Evolutionary conservation across 345 rosid species (phyloP).

Genomic region (Brassica carinata): DNA sequence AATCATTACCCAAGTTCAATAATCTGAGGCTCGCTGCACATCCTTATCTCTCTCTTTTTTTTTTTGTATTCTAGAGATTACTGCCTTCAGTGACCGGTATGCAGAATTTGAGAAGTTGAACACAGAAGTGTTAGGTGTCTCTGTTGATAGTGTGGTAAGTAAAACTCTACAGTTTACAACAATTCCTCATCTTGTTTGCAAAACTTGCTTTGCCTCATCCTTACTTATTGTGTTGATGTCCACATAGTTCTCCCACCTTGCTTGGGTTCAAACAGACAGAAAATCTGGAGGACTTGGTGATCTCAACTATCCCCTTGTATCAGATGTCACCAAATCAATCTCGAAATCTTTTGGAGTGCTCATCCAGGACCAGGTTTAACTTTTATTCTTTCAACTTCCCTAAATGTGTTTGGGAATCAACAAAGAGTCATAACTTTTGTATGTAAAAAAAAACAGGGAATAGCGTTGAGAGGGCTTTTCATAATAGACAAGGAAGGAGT

Average conservation of each 20-base stretch:
- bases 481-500: neutral
- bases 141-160: conserved; percentile 1
- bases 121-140: neutral
- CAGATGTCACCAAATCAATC: neutral
- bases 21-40: neutral
- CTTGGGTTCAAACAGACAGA: neutral
- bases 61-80: neutral
- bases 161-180: neutral
- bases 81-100: conserved; percentile 1
- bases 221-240: neutral
- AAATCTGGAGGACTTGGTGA: neutral
- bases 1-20: neutral
- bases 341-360: neutral
- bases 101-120: neutral
- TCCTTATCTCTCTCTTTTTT: neutral
- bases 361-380: neutral
- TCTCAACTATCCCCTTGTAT: neutral
- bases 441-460: neutral
- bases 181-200: neutral
- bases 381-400: neutral
- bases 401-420: neutral
- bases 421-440: neutral
- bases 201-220: neutral
- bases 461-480: neutral
- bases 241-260: conserved; percentile 1